Evolutionary conservation across 306 rosid genomes (phyloP).

Genomic region (Quercus alba): DNA sequence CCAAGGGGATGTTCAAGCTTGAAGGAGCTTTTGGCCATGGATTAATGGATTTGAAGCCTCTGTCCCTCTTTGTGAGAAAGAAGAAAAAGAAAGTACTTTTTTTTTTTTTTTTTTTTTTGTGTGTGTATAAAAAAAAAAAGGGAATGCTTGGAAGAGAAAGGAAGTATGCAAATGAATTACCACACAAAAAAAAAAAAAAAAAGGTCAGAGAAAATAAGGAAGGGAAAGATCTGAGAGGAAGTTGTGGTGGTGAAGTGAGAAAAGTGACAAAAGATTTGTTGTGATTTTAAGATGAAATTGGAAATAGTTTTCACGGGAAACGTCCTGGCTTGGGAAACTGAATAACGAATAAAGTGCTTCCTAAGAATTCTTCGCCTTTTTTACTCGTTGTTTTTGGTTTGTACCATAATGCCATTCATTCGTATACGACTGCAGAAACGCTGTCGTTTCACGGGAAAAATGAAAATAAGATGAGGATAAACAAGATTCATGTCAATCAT

Average conservation of each 20-base stretch:
- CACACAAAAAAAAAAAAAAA: not conserved
- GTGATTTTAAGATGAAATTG: no score
- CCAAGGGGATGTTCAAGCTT: constrained; percentile 53
- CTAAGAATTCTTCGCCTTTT: not conserved
- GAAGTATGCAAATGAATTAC: not conserved
- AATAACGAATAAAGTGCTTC: no score
- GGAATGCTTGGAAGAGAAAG: not conserved
- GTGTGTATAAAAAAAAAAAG: not conserved
- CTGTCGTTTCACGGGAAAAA: no score
- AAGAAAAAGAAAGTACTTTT: not conserved
- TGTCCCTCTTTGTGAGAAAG: not conserved
- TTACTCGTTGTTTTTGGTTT: not conserved
- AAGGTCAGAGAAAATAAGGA: not conserved
- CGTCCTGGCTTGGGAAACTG: not conserved
- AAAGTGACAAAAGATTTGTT: not conserved
- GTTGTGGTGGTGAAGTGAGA: not conserved
- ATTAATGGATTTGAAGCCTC: not conserved
- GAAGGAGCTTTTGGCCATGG: constrained; percentile 54
- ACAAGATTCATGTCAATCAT: no score
- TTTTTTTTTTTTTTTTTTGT: not conserved
- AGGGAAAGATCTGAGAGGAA: not conserved
- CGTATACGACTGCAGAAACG: no score
- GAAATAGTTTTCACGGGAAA: not conserved
- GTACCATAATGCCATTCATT: not conserved
- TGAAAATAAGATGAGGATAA: no score